Percentiles rank a stretch among this genome's conserved stretches.
Conservation (phyloP, 306 rosid species). For the Betula pendula region DNA sequence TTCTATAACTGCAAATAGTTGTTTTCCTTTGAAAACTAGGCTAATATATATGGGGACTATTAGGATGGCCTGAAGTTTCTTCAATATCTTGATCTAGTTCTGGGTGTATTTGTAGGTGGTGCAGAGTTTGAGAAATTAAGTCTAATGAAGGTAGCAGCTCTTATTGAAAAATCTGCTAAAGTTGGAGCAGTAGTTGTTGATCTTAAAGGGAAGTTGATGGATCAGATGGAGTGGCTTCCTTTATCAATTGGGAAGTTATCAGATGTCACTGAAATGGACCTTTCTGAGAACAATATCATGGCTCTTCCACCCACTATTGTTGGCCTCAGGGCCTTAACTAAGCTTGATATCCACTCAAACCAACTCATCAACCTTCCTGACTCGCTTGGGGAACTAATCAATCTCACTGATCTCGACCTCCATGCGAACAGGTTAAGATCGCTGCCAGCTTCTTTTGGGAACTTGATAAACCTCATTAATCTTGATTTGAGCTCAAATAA, state of each 20-base stretch:
- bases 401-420: constrained; percentile 72
- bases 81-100: constrained; percentile 13
- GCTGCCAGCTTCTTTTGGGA: constrained; percentile 67
- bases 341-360: constrained; percentile 84
- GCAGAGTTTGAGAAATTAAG: constrained; percentile 65
- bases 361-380: constrained; percentile 84
- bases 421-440: constrained; percentile 74
- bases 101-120: constrained; percentile 35
- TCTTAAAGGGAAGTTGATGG: constrained; percentile 75
- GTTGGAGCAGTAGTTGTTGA: constrained; percentile 59
- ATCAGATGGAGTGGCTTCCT: constrained; percentile 87
- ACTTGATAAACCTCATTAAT: constrained; percentile 59
- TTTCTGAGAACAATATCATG: constrained; percentile 83
- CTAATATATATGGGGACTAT: not conserved
- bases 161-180: constrained; percentile 68
- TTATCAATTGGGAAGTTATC: constrained; percentile 79
- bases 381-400: constrained; percentile 72
- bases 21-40: not conserved
- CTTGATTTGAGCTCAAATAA: constrained; percentile 80
- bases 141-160: constrained; percentile 80
- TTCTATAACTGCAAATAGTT: not conserved
- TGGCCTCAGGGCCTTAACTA: constrained; percentile 67
- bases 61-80: not conserved
- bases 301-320: constrained; percentile 76
- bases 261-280: constrained; percentile 56